A percentile compares a stretch with the other conserved stretches of the same genome.
Conservation (phyloP, 352 stramenopile genomes). For the Hyphochytrium catenoides region DNA sequence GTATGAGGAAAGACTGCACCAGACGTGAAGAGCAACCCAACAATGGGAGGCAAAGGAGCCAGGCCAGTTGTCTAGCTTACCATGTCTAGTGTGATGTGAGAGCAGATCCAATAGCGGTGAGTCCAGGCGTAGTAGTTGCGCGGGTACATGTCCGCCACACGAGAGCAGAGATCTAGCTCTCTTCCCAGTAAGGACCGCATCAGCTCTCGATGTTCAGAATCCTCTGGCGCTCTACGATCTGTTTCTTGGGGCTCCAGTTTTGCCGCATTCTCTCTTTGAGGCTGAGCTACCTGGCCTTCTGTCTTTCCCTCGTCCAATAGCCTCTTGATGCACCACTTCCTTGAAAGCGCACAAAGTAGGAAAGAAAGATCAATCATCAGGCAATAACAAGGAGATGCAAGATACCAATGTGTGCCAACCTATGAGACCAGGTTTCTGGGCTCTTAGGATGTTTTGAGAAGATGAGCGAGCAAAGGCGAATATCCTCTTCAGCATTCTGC, state of each 20-base stretch:
- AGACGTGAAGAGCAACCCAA: too few relatives aligned
- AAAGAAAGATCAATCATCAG: neutral
- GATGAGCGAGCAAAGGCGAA: conserved; percentile 36
- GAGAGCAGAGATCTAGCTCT: conserved; percentile 22
- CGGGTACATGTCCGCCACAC: conserved; percentile 27
- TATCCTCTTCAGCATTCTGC: conserved; percentile 18
- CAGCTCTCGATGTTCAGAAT: conserved; percentile 11
- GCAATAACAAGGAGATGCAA: too few relatives aligned
- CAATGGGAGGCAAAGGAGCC: too few relatives aligned
- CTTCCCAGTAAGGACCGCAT: conserved; percentile 15
- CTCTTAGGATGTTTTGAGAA: conserved; percentile 52
- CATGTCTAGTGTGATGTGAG: conserved; percentile 8
- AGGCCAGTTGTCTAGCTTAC: neutral
- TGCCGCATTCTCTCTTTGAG: neutral
- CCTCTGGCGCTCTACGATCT: conserved; percentile 26
- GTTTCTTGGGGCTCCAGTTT: conserved; percentile 10
- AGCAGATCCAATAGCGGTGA: conserved; percentile 44
- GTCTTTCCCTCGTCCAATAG: neutral
- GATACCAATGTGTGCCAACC: conserved; percentile 11
- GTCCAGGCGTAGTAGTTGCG: conserved; percentile 62
- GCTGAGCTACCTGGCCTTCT: neutral
- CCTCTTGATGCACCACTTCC: neutral
- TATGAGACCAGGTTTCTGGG: conserved; percentile 56
- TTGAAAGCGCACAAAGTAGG: conserved; percentile 5
- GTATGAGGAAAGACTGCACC: too few relatives aligned